These are phyloP conservation scores for Macadamia tetraphylla DNA, from an alignment of 164 flowering plant species.

Conservation along the genomic window DNA sequence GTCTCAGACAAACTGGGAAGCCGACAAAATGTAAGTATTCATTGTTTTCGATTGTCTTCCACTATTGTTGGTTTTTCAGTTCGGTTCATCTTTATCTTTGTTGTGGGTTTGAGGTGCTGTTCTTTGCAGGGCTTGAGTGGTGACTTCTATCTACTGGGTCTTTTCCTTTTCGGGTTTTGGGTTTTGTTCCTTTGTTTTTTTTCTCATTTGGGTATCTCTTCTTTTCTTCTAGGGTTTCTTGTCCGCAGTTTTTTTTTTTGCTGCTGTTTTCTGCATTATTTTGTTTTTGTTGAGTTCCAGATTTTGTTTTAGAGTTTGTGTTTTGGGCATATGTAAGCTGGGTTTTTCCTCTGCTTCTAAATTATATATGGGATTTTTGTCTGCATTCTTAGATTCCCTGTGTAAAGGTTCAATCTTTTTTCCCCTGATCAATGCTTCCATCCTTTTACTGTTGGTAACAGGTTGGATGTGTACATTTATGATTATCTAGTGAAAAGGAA, in stretches of 20 bases:
- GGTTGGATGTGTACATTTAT: conserved; percentile 78
- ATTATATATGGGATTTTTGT: no score
- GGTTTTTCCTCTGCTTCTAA: background rate
- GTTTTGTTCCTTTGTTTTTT: background rate
- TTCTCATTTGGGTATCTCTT: background rate
- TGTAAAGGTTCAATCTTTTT: background rate
- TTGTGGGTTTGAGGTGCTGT: background rate
- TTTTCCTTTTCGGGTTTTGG: background rate
- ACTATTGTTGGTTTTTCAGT: background rate
- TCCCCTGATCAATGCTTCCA: background rate
- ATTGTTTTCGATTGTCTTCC: background rate
- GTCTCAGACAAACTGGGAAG: conserved; percentile 84
- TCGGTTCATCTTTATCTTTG: background rate
- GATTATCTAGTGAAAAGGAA: conserved; percentile 76
- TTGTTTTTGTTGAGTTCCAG: background rate
- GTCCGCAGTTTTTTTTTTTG: background rate
- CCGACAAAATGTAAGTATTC: conserved; percentile 29
- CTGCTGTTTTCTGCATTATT: background rate
- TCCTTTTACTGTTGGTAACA: conserved; percentile 20
- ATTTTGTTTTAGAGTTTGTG: background rate
- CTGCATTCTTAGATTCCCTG: background rate
- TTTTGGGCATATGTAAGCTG: background rate
- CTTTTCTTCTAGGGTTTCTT: conserved; percentile 9
- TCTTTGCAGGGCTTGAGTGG: background rate
- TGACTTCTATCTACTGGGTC: background rate